Evolutionary conservation across 2,329 filamentous ascomycete species (phyloP), one percentile per base, ranked within the genome.

Genomic region (Metarhizium brunneum): DNA sequence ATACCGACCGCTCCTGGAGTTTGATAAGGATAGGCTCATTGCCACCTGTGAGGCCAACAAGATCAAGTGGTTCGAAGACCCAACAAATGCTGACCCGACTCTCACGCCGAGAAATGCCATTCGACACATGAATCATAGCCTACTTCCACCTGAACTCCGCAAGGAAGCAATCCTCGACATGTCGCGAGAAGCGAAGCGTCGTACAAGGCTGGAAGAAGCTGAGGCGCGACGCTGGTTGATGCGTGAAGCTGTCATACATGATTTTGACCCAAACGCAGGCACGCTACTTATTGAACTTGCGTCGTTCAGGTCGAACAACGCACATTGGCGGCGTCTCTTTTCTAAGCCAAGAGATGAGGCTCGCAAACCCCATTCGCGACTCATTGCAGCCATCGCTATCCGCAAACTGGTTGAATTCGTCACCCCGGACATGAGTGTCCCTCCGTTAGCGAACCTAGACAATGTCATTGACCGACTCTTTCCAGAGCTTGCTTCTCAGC

Each of bases 101-200:
- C 72, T 95, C 57, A 96, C 94, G 0, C 71, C 79, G 48, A 82
- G 94, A 42, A 99, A 99, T 64, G 85, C 92, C 0, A 76, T 96
- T 42, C 83, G 92, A 36, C 74, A 87, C 66, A 68, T 95, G 47
- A 71, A 75, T 30, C 70, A 78, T 4, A 71, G 85, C 56, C 65
- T 68, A 2, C 72, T 97, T 4, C 92, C 94, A 0, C 68, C 68
- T 10, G 90, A 91, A 0, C 71, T 97, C 2, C 82, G 82, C 58
- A 83, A 84, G 54, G 73, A 79, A 0, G 76, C 82, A 0, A 76
- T 96, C 5, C 69, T 92, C 2, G 69, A 72, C 0, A 71, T 95
- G 52, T 76, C 86, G 1, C 66, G 73, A 16, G 76, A 76, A 36
- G 79, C 81, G 35, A 74, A 77, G 49, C 62, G 62, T 13, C 76